Base-by-base conservation (phyloP, 2,329 filamentous ascomycete species). In the Claviceps sp. region DNA sequence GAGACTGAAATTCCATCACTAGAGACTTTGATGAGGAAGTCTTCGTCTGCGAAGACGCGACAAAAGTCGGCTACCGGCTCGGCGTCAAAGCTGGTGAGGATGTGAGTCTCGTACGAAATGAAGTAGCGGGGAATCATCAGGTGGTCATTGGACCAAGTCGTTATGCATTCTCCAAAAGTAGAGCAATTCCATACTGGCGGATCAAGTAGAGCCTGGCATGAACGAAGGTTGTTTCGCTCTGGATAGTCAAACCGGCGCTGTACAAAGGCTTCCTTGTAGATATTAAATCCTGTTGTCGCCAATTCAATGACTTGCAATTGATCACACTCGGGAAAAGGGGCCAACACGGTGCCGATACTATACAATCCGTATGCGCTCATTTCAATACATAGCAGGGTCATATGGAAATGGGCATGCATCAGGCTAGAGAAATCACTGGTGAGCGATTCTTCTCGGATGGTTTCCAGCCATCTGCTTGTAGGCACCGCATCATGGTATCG, bases 361-460 rank as follows among this genome's bases (percentile, higher is more conserved):
- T 51, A 51, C 23, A 53, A 36, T 7, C 52, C 52, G 9, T 51
- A 14, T 9, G 45, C 9, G 45, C 46, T 44, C 49, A 53, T 53
- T 22, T 51, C 49, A 1, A 23, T 7, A 34, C 52, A 53, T 3
- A 51, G 39, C 4, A 46, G 49, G 5, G 22, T n/a, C 37, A 45
- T 1, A 13, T 29, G 29, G 17, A 17, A 48, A 7, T 16, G 11
- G 2, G 2, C 16, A 9, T 47, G 5, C 7, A 37, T 2, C 8
- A 23, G 29, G n/a, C 23, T 37, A 29, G 8, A 3, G 8, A 9
- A 7, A 0, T 23, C 9, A 23, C 29, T 11, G 13, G 20, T 29
- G 4, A 53, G 39, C 2, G 45, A 50, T 5, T 50, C 44, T 8
- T 45, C 16, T 11, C 39, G 14, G 13, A 53, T 48, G 14, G 29